These are phyloP conservation scores for Claviceps lovelessii DNA, from an alignment of 2,329 filamentous ascomycete species.

Conservation along the genomic window DNA sequence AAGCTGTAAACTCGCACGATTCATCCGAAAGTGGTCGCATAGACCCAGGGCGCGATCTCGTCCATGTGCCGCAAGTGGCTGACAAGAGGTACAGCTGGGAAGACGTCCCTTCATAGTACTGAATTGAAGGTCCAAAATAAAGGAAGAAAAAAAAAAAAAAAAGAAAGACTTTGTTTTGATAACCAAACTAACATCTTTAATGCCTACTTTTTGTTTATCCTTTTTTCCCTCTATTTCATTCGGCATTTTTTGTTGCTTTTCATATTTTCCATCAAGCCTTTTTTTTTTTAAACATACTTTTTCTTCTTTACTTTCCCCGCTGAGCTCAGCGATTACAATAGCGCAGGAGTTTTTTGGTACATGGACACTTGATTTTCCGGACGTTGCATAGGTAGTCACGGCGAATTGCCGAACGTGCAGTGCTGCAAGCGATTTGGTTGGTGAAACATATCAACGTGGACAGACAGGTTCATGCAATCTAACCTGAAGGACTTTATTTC, in stretches of 20 bases:
- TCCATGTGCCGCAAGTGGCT: slow-evolving; percentile 38
- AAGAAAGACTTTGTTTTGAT: neutral
- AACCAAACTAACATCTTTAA: neutral
- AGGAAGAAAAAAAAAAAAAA: no score
- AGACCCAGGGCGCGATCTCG: slow-evolving; percentile 28
- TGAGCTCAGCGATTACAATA: neutral
- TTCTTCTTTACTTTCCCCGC: neutral
- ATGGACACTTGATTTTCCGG: neutral
- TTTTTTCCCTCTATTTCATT: neutral
- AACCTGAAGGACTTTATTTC: no score
- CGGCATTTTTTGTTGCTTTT: neutral
- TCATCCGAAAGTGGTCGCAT: slow-evolving; percentile 21
- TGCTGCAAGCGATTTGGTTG: neutral
- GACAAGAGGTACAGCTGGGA: slow-evolving; percentile 39
- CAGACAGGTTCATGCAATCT: no score
- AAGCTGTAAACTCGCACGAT: neutral
- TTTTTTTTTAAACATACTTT: neutral
- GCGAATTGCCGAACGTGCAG: neutral
- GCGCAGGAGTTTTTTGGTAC: neutral
- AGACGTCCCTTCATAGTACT: slow-evolving; percentile 12
- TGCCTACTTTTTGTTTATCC: neutral
- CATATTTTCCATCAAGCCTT: neutral
- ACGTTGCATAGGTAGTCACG: neutral
- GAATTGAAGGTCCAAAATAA: neutral
- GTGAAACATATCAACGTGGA: neutral